Conservation (phyloP, 495 filamentous ascomycete species). For the Tuber brumale region DNA sequence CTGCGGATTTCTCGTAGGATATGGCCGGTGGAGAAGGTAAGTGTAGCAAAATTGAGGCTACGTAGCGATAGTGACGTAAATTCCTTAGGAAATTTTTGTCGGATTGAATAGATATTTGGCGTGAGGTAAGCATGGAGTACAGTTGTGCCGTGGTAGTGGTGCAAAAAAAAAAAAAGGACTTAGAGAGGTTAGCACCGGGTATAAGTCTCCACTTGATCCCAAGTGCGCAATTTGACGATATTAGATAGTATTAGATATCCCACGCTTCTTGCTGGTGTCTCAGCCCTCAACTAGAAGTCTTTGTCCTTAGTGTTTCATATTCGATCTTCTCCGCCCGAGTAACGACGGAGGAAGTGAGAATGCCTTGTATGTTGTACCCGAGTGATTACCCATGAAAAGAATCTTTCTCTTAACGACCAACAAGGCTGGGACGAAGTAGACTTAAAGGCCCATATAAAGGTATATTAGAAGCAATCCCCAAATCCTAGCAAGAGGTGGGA, state of each 20-base stretch:
- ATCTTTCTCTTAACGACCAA: too few relatives aligned
- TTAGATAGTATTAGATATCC: neutral
- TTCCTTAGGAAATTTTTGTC: neutral
- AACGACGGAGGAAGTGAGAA: neutral
- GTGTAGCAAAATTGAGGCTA: neutral
- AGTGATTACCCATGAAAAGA: neutral
- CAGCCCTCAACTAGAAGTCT: neutral
- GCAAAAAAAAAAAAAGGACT: neutral
- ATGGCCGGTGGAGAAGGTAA: neutral
- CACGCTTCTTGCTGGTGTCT: neutral
- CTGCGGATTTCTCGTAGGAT: neutral
- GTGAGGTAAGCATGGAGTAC: neutral
- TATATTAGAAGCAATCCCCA: neutral
- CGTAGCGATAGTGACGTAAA: neutral
- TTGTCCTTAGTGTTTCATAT: neutral
- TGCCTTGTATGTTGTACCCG: neutral
- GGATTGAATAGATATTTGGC: neutral
- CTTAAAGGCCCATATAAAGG: neutral
- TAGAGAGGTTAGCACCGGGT: neutral
- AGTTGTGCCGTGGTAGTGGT: neutral
- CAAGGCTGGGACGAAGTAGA: neutral
- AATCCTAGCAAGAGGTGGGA: neutral
- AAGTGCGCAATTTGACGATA: neutral
- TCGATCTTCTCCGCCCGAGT: neutral
- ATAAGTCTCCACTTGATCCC: neutral